Percentiles rank a stretch among this genome's conserved stretches.
phyloP scores from a whole-genome alignment of 352 stramenopile genomes.

The Globisporangium lucens region DNA sequence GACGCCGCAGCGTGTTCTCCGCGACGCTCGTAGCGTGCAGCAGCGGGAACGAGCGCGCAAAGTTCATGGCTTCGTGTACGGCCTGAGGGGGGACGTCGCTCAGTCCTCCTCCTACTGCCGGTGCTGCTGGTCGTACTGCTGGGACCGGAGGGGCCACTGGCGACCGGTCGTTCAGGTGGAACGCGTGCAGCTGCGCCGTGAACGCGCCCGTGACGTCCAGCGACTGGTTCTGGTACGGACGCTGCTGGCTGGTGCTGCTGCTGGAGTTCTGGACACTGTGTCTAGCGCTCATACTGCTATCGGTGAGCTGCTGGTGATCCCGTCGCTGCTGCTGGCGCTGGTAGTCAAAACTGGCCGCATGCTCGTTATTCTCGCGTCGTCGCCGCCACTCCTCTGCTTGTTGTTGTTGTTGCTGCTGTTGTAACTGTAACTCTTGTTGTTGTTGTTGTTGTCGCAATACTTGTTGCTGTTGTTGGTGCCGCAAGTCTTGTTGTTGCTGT shows the following conservation, averaged over 20 bases:
- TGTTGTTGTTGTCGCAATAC: slow-evolving; percentile 6
- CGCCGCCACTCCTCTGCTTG: neutral
- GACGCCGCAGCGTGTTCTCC: slow-evolving; percentile 8
- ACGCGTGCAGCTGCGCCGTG: slow-evolving; percentile 7
- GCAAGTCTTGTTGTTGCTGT: slow-evolving; percentile 9
- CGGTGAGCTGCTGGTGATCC: neutral
- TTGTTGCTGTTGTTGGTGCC: slow-evolving; percentile 1
- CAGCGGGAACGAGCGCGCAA: slow-evolving; percentile 38
- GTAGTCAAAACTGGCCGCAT: neutral
- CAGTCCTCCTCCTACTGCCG: too few relatives aligned
- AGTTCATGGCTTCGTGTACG: slow-evolving; percentile 18
- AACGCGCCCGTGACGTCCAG: slow-evolving; percentile 11
- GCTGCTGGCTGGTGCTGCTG: neutral
- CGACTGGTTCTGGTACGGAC: neutral
- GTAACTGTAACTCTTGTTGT: neutral
- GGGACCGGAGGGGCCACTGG: neutral
- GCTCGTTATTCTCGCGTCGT: neutral
- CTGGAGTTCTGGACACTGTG: neutral
- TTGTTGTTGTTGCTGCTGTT: neutral
- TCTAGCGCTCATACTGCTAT: neutral
- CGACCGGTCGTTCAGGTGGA: slow-evolving; percentile 9
- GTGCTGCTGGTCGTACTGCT: neutral
- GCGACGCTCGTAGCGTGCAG: slow-evolving; percentile 29
- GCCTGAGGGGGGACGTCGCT: slow-evolving; percentile 3
- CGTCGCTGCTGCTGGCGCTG: neutral